A percentile compares a stretch with the other conserved stretches of the same genome.
Evolutionary conservation across 2,329 filamentous ascomycete species (phyloP).

Genomic region (Monosporascus sp.): DNA sequence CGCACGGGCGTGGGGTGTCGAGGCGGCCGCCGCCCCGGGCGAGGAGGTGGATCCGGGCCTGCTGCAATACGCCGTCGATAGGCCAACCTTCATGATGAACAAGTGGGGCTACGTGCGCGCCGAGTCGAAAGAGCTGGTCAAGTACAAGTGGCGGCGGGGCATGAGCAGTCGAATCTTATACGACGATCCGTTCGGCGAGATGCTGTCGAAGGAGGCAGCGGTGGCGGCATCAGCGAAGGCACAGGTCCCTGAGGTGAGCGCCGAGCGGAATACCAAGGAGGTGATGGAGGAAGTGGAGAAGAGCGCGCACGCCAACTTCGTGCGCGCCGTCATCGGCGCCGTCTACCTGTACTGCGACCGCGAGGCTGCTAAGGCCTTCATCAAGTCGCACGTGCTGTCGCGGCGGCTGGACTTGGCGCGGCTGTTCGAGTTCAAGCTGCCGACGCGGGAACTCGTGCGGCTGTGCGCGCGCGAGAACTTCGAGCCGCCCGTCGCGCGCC

Average conservation of each 20-base stretch:
- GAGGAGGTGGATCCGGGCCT: slow-evolving; percentile 88
- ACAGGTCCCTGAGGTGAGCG: slow-evolving; percentile 12
- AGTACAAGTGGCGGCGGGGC: slow-evolving; percentile 58
- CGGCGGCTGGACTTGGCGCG: slow-evolving; percentile 69
- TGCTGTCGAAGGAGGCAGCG: slow-evolving; percentile 19
- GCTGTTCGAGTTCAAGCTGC: slow-evolving; percentile 80
- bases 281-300: slow-evolving; percentile 12
- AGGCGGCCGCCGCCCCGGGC: slow-evolving; percentile 78
- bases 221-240: background rate
- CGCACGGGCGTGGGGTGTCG: slow-evolving; percentile 84
- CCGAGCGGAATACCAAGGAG: slow-evolving; percentile 16
- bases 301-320: slow-evolving; percentile 65
- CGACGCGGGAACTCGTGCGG: slow-evolving; percentile 74
- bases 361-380: slow-evolving; percentile 73
- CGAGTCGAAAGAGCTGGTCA: slow-evolving; percentile 39
- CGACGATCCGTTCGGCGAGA: slow-evolving; percentile 80
- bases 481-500: slow-evolving; percentile 75
- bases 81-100: slow-evolving; percentile 38
- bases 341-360: slow-evolving; percentile 82
- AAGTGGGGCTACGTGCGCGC: slow-evolving; percentile 48
- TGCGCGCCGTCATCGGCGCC: slow-evolving; percentile 76
- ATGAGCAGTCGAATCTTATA: slow-evolving; percentile 73
- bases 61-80: slow-evolving; percentile 66
- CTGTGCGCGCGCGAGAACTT: slow-evolving; percentile 88
- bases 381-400: slow-evolving; percentile 76